Base-by-base conservation (phyloP, 768 basidiomycete species). In the Russula griseocarnosa region DNA sequence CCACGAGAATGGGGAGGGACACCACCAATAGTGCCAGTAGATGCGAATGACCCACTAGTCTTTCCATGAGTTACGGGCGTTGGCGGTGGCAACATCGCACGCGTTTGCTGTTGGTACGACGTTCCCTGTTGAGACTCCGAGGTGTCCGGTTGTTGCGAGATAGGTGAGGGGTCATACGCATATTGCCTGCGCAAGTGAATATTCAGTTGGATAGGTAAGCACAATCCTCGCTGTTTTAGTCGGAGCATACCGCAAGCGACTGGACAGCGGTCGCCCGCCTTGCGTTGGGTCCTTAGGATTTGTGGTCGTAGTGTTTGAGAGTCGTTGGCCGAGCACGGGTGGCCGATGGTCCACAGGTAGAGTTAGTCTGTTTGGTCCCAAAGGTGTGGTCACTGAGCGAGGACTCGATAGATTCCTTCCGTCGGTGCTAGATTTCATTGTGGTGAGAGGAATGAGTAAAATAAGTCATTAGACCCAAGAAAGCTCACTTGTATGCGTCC, bases 341-440 rank as follows among this genome's bases (percentile, higher is more conserved):
- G 78, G 76, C 38, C 81, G 81, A 69, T 86, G 87, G 49, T 81
- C 79, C 14, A 78, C 82, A 20, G 85, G 86, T 24, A 90, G 77
- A 3, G 89, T 92, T 40, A 92, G 78, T 71, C 90, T 76, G 67
- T 82, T 75, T 28, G 87, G 87, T 22, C 79, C 86, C 13, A 82
- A 62, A 20, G 86, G 85, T 1, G 83, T 83, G 3, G 73, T 68
- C 22, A 78, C 74, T 38, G 85, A 83, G 61, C 81, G 82, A 36
- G 88, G 86, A 69, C 88, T 90, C 1, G 88, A 88, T 51, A 67
- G 56, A 38, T 51, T 42, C 44, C 50, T 56, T 60, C 56, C 49
- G 56, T 58, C 49, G 14, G 30, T 20, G 36, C 61, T 68, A 32
- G 18, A 53, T 53, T 47, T 32, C n/a, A 26, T 62, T 34, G 54